A percentile compares a stretch with the other conserved stretches of the same genome.
phyloP scores from a whole-genome alignment of 306 rosid genomes.

The Albizia julibrissin region DNA sequence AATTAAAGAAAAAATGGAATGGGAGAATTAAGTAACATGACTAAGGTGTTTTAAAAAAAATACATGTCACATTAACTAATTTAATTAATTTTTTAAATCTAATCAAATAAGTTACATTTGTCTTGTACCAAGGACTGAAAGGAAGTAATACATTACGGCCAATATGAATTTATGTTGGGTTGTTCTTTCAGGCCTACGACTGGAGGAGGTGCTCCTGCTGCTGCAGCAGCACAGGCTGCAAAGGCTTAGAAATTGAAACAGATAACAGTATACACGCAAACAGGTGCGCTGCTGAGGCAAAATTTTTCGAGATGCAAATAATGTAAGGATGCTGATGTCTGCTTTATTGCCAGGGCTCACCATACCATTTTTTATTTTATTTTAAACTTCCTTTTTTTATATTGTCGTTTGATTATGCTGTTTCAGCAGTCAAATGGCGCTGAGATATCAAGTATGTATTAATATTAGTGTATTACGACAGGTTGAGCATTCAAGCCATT shows the following conservation, averaged over 20 bases:
- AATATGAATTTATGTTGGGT: neutral
- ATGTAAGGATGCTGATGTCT: slow-evolving; percentile 27
- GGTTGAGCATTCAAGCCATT: slow-evolving; percentile 1
- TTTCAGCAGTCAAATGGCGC: slow-evolving; percentile 16
- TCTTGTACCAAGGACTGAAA: no score
- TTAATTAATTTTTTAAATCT: no score
- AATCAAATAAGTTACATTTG: no score
- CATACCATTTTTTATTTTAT: slow-evolving; percentile 19
- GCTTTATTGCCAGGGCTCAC: slow-evolving; percentile 6
- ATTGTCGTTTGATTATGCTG: slow-evolving; percentile 14
- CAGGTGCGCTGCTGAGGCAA: neutral
- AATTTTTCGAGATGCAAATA: slow-evolving; percentile 30
- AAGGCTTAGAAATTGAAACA: slow-evolving; percentile 31
- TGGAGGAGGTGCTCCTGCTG: slow-evolving; percentile 52
- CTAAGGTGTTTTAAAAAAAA: no score
- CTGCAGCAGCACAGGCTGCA: slow-evolving; percentile 31
- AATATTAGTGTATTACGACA: neutral
- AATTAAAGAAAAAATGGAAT: no score
- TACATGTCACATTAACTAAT: no score
- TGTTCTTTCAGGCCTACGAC: slow-evolving; percentile 63
- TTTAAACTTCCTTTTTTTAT: neutral
- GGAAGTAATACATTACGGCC: neutral
- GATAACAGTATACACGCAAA: slow-evolving; percentile 4
- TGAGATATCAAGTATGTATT: neutral
- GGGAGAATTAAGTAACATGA: no score